Base-by-base conservation (phyloP, 2,329 filamentous ascomycete genomes). In the Furcasterigmium furcatum region DNA sequence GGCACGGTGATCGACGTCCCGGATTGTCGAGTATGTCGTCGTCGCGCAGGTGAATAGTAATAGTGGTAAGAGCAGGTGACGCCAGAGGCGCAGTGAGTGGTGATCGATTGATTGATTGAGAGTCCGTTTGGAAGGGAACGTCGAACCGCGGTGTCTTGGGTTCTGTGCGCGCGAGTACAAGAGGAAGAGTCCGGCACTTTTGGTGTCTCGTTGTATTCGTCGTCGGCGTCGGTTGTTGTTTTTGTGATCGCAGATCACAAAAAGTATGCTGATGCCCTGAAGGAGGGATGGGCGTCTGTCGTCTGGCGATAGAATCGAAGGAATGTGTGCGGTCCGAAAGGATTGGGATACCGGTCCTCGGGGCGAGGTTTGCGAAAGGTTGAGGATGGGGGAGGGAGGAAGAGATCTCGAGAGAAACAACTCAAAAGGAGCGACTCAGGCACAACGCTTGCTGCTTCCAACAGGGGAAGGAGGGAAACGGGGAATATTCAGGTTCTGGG, bases 381-480 rank as follows among this genome's bases (percentile, higher is more conserved):
- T 24, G 40, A 46, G 43, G 32, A 40, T 48, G 44, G 51, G 47
- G 57, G 53, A 45, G 49, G 62, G 59, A 54, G 58, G 44, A 60
- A 58, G 59, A 62, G 54, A 57, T 53, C 53, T 48, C 51, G 43
- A 46, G 43, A 51, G 44, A 51, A 48, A 52, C 43, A 49, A 46
- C 46, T 50, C 45, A 46, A 45, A 54, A 53, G 43, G 52, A 57
- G 46, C 18, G 50, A n/a, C n/a, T n/a, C n/a, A n/a, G n/a, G n/a
- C n/a, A n/a, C n/a, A n/a, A n/a, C n/a, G n/a, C n/a, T n/a, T n/a
- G n/a, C n/a, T n/a, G n/a, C n/a, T 43, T 35, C 41, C 50, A 51
- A 52, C 51, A 51, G 49, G 43, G 43, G 38, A 52, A 53, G 52
- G 59, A 59, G 50, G 49, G 46, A 52, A 43, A 43, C 40, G 50